phyloP scores from a whole-genome alignment of 2,329 filamentous ascomycete species.

The Amesomyces nigricolor region DNA sequence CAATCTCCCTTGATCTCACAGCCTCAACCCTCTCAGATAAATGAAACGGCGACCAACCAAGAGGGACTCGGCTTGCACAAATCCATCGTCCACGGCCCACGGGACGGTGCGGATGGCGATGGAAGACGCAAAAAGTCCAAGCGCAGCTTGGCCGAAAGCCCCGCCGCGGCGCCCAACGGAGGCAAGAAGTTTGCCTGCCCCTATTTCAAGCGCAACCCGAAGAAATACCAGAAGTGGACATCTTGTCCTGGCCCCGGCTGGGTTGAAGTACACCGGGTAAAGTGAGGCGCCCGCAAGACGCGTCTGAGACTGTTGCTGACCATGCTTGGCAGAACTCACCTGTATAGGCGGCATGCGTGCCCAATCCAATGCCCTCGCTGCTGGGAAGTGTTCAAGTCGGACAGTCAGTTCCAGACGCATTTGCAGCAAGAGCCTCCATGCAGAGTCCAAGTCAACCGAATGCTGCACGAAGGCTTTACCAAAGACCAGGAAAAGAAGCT shows the following conservation, averaged over 20 bases:
- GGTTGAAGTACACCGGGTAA: slow-evolving; percentile 27
- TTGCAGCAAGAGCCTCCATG: slow-evolving; percentile 25
- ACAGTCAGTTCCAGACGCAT: slow-evolving; percentile 18
- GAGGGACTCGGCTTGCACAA: not conserved
- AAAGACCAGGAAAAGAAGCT: slow-evolving; percentile 26
- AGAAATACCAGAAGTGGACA: slow-evolving; percentile 26
- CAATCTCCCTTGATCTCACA: not conserved
- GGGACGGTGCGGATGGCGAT: slow-evolving; percentile 20
- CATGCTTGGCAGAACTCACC: slow-evolving; percentile 19
- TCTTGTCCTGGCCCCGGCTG: slow-evolving; percentile 26
- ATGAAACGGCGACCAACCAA: not conserved
- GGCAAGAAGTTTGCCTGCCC: slow-evolving; percentile 26
- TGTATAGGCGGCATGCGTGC: slow-evolving; percentile 24
- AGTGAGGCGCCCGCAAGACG: slow-evolving; percentile 13
- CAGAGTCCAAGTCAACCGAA: slow-evolving; percentile 9
- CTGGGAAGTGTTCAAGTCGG: slow-evolving; percentile 21
- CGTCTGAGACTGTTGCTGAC: slow-evolving; percentile 4
- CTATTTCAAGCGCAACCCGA: slow-evolving; percentile 26
- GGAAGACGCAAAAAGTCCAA: slow-evolving; percentile 23
- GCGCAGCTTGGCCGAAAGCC: not conserved
- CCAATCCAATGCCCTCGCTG: slow-evolving; percentile 26
- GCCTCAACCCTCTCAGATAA: not conserved
- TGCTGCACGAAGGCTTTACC: slow-evolving; percentile 22
- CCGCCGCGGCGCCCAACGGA: not conserved
- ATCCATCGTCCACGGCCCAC: not conserved